phyloP scores from a whole-genome alignment of 78 protist genomes.

The Chrysochromulina tobinii region DNA sequence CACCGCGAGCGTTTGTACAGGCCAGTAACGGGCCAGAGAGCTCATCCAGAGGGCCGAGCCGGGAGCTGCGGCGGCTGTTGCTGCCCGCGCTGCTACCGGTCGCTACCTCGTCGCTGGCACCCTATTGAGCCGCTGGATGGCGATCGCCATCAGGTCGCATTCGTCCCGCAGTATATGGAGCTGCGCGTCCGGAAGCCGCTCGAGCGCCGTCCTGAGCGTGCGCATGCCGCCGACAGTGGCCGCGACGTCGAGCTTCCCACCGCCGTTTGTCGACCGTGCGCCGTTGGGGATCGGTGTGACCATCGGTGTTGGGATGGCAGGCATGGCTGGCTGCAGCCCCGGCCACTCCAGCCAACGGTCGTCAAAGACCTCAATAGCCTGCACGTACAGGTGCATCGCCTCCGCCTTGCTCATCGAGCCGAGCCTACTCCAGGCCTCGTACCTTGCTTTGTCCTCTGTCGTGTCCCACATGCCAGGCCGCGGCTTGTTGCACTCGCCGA shows the following conservation, averaged over 20 bases:
- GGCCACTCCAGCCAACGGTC: background rate
- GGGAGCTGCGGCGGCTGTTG: too few relatives aligned
- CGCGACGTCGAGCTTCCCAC: background rate
- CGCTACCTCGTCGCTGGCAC: too few relatives aligned
- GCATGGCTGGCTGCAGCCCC: background rate
- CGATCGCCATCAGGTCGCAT: too few relatives aligned
- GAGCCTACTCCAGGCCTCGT: background rate
- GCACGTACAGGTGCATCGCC: constrained; percentile 28
- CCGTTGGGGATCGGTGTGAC: background rate
- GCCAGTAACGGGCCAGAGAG: too few relatives aligned
- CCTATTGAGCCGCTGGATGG: too few relatives aligned
- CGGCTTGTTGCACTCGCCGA: background rate
- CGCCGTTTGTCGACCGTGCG: background rate
- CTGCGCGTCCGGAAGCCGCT: too few relatives aligned
- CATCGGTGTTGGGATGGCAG: background rate
- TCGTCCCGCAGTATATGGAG: too few relatives aligned
- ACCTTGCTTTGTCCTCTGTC: background rate
- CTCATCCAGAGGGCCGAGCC: too few relatives aligned
- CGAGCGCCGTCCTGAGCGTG: background rate
- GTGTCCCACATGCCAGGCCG: background rate
- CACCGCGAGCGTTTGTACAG: too few relatives aligned
- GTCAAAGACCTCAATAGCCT: background rate
- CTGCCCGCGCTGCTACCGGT: too few relatives aligned
- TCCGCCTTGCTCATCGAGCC: background rate
- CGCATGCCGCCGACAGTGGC: background rate